These are phyloP conservation scores for Bipolaris zeicola DNA, from an alignment of 2,329 filamentous ascomycete species.

Conservation along the genomic window DNA sequence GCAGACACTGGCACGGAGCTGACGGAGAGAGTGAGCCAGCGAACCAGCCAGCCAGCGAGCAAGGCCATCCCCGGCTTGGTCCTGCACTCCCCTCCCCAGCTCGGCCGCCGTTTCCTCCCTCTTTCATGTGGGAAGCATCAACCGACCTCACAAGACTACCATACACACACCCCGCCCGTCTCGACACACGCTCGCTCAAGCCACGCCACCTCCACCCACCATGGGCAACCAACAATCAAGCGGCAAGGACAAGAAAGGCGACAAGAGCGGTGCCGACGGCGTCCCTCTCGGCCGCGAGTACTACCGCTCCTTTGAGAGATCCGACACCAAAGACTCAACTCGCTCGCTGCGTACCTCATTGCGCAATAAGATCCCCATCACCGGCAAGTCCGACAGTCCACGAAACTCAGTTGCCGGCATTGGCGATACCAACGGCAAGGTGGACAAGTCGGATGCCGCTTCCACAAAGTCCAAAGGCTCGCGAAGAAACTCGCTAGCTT, in stretches of 20 bases:
- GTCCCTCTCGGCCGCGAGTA: slow-evolving; percentile 70
- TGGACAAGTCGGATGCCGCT: slow-evolving; percentile 73
- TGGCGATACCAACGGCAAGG: slow-evolving; percentile 57
- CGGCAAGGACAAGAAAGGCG: slow-evolving; percentile 53
- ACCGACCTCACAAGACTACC: slow-evolving; percentile 12
- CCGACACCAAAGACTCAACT: slow-evolving; percentile 90
- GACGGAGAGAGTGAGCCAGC: background rate
- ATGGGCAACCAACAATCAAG: slow-evolving; percentile 83
- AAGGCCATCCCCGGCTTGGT: slow-evolving; percentile 16
- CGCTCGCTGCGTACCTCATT: slow-evolving; percentile 82
- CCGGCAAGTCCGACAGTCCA: slow-evolving; percentile 76
- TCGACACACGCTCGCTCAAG: slow-evolving; percentile 15
- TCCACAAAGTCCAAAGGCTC: slow-evolving; percentile 69
- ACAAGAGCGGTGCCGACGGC: slow-evolving; percentile 54
- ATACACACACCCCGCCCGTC: slow-evolving; percentile 11
- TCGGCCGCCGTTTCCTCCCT: slow-evolving; percentile 21
- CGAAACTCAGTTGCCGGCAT: slow-evolving; percentile 69
- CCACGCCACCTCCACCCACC: slow-evolving; percentile 48
- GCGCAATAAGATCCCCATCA: slow-evolving; percentile 85
- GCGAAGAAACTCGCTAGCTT: slow-evolving; percentile 44
- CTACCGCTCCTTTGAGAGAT: slow-evolving; percentile 89
- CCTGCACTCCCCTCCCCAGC: slow-evolving; percentile 18
- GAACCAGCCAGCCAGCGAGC: background rate
- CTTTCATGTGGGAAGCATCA: background rate
- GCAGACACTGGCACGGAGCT: slow-evolving; percentile 22